Base-by-base conservation (phyloP, 2,329 filamentous ascomycete genomes). In the Penicillium sp. region DNA sequence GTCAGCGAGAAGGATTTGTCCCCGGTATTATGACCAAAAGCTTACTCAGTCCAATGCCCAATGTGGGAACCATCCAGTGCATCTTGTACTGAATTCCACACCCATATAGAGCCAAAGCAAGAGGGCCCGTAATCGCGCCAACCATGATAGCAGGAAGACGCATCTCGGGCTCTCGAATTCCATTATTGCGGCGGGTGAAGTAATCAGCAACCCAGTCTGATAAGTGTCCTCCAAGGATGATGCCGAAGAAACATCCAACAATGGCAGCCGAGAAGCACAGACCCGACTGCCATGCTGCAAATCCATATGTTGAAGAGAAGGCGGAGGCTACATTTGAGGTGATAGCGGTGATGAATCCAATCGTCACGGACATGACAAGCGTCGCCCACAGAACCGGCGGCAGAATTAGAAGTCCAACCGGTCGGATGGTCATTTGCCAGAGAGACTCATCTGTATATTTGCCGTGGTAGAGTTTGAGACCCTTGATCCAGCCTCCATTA, bases 151-250 rank as follows among this genome's bases (percentile, higher is more conserved):
- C 53, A 18, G 53, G 53, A 16, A 56, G 53, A 28, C 69, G 59
- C 60, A 71, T 68, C 53, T 73, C 70, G 1, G 70, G 69, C 53
- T 71, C 68, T 28, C 67, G 50, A 24, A 70, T 62, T 36, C 67
- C 67, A n/a, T 57, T 58, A 42, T 68, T 68, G 1, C 62, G 57
- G 6, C 50, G 46, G 8, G 66, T 69, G 24, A 66, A 64, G 42
- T 56, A 63, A 41, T 72, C 63, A 9, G 70, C 70, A 3, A 69
- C 58, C 58, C 54, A 58, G 47, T 72, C 70, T 10, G 65, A 66
- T 23, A 71, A 51, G 41, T 72, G 65, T 0, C 81, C 81, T 13
- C 81, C 81, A 1, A 76, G 74, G 2, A 77, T 73, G n/a, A 81
- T 76, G 10, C 78, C 81, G 13, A 58, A 48, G 12, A 29, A 16